Evolutionary conservation across 106 monocot species (phyloP), one percentile per base, ranked within the genome.

Genomic region (Dendrobium officinale): DNA sequence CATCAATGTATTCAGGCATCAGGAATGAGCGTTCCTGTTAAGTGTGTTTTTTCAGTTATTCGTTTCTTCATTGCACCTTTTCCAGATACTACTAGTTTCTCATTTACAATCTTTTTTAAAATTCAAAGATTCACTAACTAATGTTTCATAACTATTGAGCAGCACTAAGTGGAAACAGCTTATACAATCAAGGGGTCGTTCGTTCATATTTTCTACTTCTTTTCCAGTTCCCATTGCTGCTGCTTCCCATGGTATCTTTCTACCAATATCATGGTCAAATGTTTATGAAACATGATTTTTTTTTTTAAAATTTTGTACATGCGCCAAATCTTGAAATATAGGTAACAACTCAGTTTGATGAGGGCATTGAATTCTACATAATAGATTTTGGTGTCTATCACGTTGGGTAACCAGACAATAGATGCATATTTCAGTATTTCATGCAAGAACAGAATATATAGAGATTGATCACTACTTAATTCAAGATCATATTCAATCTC

Each of bases 151-250:
- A 33, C 37, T 85, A 47, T 66, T 77, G 19, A 81, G 45, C 97
- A 97, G 98, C 85, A 89, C 84, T 40, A 92, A 82, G 79, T 98
- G 98, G 98, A 95, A 88, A 86, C 86, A 79, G 37, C 91, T 98
- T 31, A 87, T 98, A 83, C 92, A 92, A 84, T 95, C 98, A 72
- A 89, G 92, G 45, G 91, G 98, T 19, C 89, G 98, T 18, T 90
- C 98, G 1, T 98, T 98, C 83, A 95, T 98, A 76, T 98, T 98
- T 89, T 98, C 95, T 79, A 98, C 98, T 82, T 83, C 95, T 48
- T 85, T 88, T 67, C 89, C 95, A 5, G 89, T 98, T 42, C 98
- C 98, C 17, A 77, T 98, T 51, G 95, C 67, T 84, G 98, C 95
- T 78, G 92, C 98, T 84, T 89, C 95, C 41, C 83, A 89, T 83